phyloP scores from a whole-genome alignment of 2,329 filamentous ascomycete genomes.

The Pyricularia sp. region DNA sequence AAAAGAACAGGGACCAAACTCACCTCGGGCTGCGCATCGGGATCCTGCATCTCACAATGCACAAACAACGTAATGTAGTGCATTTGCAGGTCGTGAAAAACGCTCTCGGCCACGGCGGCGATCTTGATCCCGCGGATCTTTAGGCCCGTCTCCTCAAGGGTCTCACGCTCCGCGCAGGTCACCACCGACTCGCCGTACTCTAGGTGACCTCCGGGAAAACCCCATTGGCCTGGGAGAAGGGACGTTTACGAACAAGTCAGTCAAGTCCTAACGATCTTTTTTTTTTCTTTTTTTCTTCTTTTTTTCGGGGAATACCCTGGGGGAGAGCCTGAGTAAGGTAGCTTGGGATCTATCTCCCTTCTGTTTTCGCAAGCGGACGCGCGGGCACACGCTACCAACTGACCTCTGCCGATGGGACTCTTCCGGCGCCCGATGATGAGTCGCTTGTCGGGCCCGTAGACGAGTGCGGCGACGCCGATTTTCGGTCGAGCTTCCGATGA shows the following conservation, averaged over 20 bases:
- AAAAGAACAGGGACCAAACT: conserved; percentile 11
- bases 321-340: not conserved
- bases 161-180: conserved; percentile 56
- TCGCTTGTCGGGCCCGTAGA: conserved; percentile 31
- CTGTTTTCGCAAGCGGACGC: not conserved
- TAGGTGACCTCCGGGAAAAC: conserved; percentile 67
- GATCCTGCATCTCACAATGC: conserved; percentile 37
- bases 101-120: conserved; percentile 55
- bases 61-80: conserved; percentile 73
- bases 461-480: conserved; percentile 39
- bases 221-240: conserved; percentile 28
- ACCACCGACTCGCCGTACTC: conserved; percentile 57
- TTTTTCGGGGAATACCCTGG: too few species aligned
- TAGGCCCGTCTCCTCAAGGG: conserved; percentile 62
- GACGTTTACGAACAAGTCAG: not conserved
- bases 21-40: conserved; percentile 42
- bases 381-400: conserved; percentile 7
- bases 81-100: conserved; percentile 49
- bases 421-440: conserved; percentile 38
- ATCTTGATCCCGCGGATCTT: conserved; percentile 41
- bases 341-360: not conserved
- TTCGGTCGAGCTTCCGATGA: conserved; percentile 17
- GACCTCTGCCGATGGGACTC: conserved; percentile 39
- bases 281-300: not conserved
- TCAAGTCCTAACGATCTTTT: not conserved